Percentiles rank a stretch among this genome's conserved stretches.
Conservation (phyloP, 2,329 filamentous ascomycete species). For the Venturia nashicola region DNA sequence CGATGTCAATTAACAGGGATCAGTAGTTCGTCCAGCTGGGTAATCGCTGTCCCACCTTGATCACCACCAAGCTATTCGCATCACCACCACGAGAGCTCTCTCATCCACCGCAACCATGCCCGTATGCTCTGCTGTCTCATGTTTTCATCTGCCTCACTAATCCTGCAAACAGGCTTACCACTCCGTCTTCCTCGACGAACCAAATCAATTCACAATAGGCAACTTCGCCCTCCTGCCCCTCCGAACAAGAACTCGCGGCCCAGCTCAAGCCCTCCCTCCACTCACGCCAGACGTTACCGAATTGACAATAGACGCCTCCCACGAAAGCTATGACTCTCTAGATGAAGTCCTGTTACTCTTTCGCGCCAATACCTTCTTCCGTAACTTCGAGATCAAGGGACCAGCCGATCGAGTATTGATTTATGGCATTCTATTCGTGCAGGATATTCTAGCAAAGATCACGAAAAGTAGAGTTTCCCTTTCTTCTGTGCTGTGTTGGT, state of each 20-base stretch:
- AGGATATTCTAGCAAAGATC: conserved; percentile 81
- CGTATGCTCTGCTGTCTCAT: background rate
- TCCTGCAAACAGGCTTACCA: conserved; percentile 63
- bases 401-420: conserved; percentile 88
- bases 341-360: conserved; percentile 90
- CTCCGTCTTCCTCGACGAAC: conserved; percentile 84
- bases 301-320: conserved; percentile 59
- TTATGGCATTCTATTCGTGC: conserved; percentile 92
- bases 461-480: conserved; percentile 50
- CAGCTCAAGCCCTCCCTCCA: conserved; percentile 69
- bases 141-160: background rate
- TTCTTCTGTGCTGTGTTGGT: background rate
- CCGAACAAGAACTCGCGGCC: conserved; percentile 89
- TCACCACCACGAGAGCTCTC: background rate
- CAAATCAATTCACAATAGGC: conserved; percentile 58
- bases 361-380: conserved; percentile 96
- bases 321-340: conserved; percentile 88
- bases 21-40: background rate
- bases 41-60: background rate
- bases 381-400: conserved; percentile 98
- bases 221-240: conserved; percentile 94
- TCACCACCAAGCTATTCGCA: background rate
- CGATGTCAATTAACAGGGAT: background rate
- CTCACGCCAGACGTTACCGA: conserved; percentile 42
- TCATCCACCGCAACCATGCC: conserved; percentile 6